Evolutionary conservation across 2,329 filamentous ascomycete species (phyloP).

Genomic region (Clarireedia homoeocarpa): DNA sequence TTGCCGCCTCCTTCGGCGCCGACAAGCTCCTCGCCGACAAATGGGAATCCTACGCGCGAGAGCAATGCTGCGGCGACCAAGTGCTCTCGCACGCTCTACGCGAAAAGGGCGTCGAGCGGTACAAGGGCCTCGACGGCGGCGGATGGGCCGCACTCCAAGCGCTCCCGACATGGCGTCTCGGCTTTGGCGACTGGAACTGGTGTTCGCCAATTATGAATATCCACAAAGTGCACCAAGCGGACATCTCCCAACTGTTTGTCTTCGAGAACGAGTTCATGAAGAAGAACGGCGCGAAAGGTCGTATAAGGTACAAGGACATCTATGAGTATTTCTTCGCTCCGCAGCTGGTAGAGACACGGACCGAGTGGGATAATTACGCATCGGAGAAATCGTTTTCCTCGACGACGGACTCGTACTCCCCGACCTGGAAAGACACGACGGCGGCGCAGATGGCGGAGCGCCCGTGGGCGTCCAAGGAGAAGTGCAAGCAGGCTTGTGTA

Average conservation of each 20-base stretch:
- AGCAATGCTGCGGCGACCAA: conserved; percentile 14
- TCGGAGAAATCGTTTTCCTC: conserved; percentile 9
- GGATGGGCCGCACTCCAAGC: conserved; percentile 11
- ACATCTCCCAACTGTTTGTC: conserved; percentile 11
- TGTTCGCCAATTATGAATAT: conserved; percentile 12
- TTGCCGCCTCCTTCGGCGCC: conserved; percentile 27
- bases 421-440: neutral
- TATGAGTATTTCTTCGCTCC: conserved; percentile 5
- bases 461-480: conserved; percentile 11
- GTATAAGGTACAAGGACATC: conserved; percentile 11
- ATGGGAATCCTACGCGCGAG: conserved; percentile 6
- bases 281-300: conserved; percentile 5
- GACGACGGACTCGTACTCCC: neutral
- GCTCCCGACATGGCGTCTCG: conserved; percentile 10
- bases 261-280: conserved; percentile 11
- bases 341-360: neutral
- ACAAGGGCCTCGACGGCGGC: conserved; percentile 7
- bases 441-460: neutral
- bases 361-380: conserved; percentile 15
- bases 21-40: conserved; percentile 2
- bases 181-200: conserved; percentile 12
- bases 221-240: conserved; percentile 13
- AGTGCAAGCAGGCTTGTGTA: conserved; percentile 10
- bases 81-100: conserved; percentile 10
- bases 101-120: conserved; percentile 8